phyloP scores from a whole-genome alignment of 2,329 filamentous ascomycete species.

The Fusarium liriodendri region DNA sequence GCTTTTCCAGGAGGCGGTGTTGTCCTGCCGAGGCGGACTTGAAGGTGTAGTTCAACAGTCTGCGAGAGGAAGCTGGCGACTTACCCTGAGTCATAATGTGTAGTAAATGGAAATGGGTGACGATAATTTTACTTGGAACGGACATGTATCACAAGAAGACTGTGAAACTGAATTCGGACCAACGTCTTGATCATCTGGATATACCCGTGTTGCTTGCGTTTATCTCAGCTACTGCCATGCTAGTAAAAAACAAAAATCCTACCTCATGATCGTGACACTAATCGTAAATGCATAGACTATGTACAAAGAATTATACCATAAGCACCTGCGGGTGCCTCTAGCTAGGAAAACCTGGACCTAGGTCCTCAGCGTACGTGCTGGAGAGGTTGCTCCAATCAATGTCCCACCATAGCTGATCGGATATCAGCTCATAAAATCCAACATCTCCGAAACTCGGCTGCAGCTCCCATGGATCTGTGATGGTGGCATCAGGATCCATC shows the following conservation, averaged over 20 bases:
- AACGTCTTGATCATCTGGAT: background rate
- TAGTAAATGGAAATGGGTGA: background rate
- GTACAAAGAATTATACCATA: background rate
- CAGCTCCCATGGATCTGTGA: slow-evolving; percentile 1
- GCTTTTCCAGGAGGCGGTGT: background rate
- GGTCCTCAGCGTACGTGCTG: background rate
- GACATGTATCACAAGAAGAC: background rate
- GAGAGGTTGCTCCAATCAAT: slow-evolving; percentile 13
- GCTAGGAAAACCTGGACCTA: background rate
- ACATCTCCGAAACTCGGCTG: slow-evolving; percentile 1
- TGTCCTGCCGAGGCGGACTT: background rate
- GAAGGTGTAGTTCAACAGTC: background rate
- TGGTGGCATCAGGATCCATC: background rate
- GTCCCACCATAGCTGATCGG: slow-evolving; percentile 15
- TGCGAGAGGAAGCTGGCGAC: background rate
- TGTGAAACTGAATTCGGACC: background rate
- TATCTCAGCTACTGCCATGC: background rate
- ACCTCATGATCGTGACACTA: background rate
- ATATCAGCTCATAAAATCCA: slow-evolving; percentile 3
- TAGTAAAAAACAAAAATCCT: background rate
- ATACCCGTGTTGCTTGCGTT: background rate
- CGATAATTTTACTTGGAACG: no score
- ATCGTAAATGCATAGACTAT: background rate
- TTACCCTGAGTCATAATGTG: background rate
- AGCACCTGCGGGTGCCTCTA: background rate